These are phyloP conservation scores for Kuraishia piskuri DNA, from an alignment of 805 yeast genomes.

Conservation along the genomic window DNA sequence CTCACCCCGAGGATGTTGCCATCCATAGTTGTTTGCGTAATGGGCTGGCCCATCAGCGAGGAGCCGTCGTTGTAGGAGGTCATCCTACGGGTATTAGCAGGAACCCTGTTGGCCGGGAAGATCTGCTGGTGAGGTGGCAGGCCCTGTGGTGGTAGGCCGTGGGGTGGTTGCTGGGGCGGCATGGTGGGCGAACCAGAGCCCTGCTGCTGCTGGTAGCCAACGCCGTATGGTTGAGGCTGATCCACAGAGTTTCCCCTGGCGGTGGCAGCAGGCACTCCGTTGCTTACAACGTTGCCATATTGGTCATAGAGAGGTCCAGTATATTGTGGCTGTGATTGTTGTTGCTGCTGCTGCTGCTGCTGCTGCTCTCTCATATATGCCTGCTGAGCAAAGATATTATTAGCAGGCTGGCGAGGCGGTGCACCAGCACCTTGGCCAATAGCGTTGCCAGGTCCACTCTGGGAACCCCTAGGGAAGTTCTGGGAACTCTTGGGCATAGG, in stretches of 20 bases:
- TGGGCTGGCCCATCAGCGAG: slow-evolving; percentile 10
- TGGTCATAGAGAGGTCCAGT: slow-evolving; percentile 12
- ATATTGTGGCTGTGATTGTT: slow-evolving; percentile 7
- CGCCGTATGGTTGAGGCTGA: not conserved
- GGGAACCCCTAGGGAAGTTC: not conserved
- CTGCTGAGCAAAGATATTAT: slow-evolving; percentile 3
- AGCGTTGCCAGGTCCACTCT: not conserved
- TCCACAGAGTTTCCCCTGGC: not conserved
- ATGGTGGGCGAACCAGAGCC: slow-evolving; percentile 18
- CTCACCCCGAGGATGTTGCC: not conserved
- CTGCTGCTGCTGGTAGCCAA: not conserved
- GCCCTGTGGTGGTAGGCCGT: slow-evolving; percentile 25
- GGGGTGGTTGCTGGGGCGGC: slow-evolving; percentile 22
- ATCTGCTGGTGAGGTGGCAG: slow-evolving; percentile 21
- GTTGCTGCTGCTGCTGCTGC: slow-evolving; percentile 6
- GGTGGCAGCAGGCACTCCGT: slow-evolving; percentile 1
- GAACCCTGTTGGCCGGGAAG: slow-evolving; percentile 8
- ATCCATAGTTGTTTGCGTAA: slow-evolving; percentile 7
- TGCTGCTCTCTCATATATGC: slow-evolving; percentile 4
- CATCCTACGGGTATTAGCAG: slow-evolving; percentile 5
- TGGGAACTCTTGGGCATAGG: slow-evolving; percentile 15
- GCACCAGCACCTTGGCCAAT: slow-evolving; percentile 4
- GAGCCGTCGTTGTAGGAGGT: slow-evolving; percentile 17
- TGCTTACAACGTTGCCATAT: slow-evolving; percentile 9
- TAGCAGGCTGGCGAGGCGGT: slow-evolving; percentile 4